These are phyloP conservation scores for Bothriochloa decipiens DNA, from an alignment of 176 grass and related monocot genomes.

Conservation along the genomic window DNA sequence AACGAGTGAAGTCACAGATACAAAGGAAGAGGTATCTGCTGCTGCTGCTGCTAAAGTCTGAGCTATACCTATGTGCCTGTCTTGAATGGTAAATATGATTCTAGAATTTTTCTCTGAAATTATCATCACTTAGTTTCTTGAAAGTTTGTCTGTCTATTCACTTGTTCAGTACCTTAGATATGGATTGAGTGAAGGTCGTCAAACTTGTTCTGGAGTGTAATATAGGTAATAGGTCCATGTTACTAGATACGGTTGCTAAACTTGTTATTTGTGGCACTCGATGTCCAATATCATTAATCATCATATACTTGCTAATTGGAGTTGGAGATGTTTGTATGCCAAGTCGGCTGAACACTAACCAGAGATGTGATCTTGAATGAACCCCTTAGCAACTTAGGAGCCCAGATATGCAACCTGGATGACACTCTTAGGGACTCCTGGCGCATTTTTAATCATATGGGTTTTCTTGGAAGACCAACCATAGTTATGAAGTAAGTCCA, in stretches of 20 bases:
- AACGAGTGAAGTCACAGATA: conserved; percentile 24
- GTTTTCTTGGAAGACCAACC: not conserved
- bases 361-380: not conserved
- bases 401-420: not conserved
- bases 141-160: not conserved
- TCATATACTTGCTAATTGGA: not conserved
- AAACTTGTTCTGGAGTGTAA: not conserved
- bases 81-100: conserved; percentile 47
- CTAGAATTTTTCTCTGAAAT: conserved; percentile 3
- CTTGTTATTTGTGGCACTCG: not conserved
- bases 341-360: not conserved
- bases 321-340: not conserved
- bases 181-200: not conserved
- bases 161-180: conserved; percentile 11
- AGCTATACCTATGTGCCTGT: conserved; percentile 14
- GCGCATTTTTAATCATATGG: not conserved
- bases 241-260: not conserved
- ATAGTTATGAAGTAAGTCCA: not conserved
- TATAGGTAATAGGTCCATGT: not conserved
- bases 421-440: not conserved
- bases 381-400: not conserved
- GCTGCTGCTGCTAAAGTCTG: conserved; percentile 31
- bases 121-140: not conserved
- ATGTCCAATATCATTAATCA: not conserved
- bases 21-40: conserved; percentile 41